Conservation (phyloP, 164 flowering plant genomes). For the Houttuynia cordata region DNA sequence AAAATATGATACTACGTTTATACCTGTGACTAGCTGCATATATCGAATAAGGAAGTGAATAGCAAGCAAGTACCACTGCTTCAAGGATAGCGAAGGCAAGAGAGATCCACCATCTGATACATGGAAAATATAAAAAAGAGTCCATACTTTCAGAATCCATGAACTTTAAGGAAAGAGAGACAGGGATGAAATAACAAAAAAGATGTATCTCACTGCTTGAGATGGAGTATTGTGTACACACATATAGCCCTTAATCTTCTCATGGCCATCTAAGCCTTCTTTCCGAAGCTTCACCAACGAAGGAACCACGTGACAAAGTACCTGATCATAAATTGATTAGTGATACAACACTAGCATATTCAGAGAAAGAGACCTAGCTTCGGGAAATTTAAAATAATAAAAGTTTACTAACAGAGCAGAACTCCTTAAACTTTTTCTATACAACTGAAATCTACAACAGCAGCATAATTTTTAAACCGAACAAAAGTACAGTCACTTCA, state of each 20-base stretch:
- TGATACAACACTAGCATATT: neutral
- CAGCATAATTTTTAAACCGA: no score
- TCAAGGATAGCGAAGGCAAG: conserved; percentile 81
- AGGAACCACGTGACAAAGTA: conserved; percentile 79
- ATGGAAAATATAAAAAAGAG: neutral
- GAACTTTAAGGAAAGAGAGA: neutral
- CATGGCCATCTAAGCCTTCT: conserved; percentile 95
- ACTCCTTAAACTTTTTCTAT: no score
- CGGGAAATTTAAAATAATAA: no score
- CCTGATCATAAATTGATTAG: conserved; percentile 28
- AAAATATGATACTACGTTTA: no score
- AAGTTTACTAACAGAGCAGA: no score
- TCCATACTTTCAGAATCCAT: neutral
- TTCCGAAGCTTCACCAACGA: conserved; percentile 92
- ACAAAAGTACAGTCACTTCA: no score
- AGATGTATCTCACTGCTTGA: conserved; percentile 58
- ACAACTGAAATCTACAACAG: no score
- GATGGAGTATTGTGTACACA: conserved; percentile 59
- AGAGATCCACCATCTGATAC: conserved; percentile 94
- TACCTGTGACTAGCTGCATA: conserved; percentile 75
- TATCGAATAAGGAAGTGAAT: conserved; percentile 80
- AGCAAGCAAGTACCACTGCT: conserved; percentile 53
- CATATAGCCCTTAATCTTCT: conserved; percentile 99
- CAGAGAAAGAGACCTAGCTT: no score
- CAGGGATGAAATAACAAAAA: conserved; percentile 9